These are phyloP conservation scores for Plasmodium cynomolgi DNA, from an alignment of 169 alveolate species.

Conservation along the genomic window DNA sequence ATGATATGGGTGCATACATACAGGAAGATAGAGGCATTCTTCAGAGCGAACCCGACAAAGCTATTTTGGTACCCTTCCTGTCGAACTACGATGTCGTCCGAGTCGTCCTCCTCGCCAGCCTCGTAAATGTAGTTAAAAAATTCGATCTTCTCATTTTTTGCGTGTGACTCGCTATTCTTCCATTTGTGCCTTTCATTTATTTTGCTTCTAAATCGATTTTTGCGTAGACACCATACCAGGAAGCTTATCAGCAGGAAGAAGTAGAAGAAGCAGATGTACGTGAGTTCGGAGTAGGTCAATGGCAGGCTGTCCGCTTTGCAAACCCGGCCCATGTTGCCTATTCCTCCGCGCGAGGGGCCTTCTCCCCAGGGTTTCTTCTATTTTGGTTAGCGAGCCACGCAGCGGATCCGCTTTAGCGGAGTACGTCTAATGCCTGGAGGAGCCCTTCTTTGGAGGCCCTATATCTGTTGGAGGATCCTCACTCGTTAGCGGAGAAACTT, in stretches of 20 bases:
- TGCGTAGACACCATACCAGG: conserved; percentile 32
- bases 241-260: conserved; percentile 19
- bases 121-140: conserved; percentile 65
- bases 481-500: not conserved
- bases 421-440: not conserved
- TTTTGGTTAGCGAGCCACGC: not conserved
- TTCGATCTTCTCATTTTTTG: conserved; percentile 26
- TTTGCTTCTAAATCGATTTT: not conserved
- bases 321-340: conserved; percentile 19
- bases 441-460: not conserved
- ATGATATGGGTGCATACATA: conserved; percentile 75
- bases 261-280: conserved; percentile 33
- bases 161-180: conserved; percentile 1
- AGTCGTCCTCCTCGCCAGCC: not conserved
- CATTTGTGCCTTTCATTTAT: conserved; percentile 36
- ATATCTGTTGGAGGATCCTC: not conserved
- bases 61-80: conserved; percentile 67
- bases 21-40: conserved; percentile 26
- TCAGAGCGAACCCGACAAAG: conserved; percentile 17
- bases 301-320: conserved; percentile 33
- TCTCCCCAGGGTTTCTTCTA: not conserved
- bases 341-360: not conserved
- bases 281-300: conserved; percentile 33
- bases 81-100: conserved; percentile 38
- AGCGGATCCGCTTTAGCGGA: not conserved